phyloP scores from a whole-genome alignment of 148 eudicot genomes.

The Rhododendron ovatum region DNA sequence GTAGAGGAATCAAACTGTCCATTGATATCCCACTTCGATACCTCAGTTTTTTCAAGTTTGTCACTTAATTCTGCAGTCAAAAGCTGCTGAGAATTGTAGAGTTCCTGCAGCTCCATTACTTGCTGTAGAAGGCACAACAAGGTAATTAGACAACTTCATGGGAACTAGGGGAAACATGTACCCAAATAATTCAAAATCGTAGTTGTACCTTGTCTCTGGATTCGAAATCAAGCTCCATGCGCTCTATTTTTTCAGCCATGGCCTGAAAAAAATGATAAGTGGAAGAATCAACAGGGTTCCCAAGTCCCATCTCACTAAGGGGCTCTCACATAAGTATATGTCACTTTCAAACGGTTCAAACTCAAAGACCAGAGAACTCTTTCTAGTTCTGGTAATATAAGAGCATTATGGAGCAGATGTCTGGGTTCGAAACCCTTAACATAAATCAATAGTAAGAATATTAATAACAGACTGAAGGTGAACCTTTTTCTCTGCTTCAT shows the following conservation, averaged over 20 bases:
- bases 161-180: background rate
- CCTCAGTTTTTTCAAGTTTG: conserved; percentile 92
- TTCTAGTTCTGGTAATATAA: background rate
- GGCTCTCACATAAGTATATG: background rate
- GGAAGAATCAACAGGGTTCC: conserved; percentile 10
- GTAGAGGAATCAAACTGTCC: conserved; percentile 1
- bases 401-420: background rate
- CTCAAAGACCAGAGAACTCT: background rate
- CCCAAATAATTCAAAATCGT: background rate
- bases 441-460: background rate
- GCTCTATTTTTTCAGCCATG: conserved; percentile 79
- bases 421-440: background rate
- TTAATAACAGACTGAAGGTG: background rate
- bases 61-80: conserved; percentile 68
- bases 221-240: conserved; percentile 80
- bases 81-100: conserved; percentile 73
- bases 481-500: conserved; percentile 94
- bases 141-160: conserved; percentile 2
- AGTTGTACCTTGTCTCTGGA: conserved; percentile 73
- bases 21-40: conserved; percentile 16
- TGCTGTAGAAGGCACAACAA: conserved; percentile 45
- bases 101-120: conserved; percentile 70
- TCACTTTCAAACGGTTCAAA: background rate
- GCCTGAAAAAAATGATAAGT: conserved; percentile 44
- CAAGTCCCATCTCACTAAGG: conserved; percentile 1